Evolutionary conservation across 73 alveolate species (phyloP), one percentile per base, ranked within the genome.

Genomic region (Loxodes magnus): DNA sequence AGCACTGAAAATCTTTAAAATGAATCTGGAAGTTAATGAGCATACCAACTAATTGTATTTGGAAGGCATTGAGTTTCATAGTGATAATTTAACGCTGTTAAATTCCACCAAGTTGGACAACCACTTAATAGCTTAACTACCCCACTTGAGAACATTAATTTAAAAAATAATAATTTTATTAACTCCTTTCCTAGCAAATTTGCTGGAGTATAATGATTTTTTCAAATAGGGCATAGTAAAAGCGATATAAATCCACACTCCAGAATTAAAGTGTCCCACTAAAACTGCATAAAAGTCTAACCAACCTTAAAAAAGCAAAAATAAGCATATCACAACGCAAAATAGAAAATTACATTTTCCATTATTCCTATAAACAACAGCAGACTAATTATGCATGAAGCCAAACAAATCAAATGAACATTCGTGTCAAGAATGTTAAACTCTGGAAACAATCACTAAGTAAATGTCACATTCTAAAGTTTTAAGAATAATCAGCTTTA

Each of bases 101-200:
- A 44, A 2, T 67, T 67, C 93, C 96, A 85, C 93, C 96, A 85
- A 0, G 96, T 85, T 15, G 79, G 77, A 44, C 96, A 85, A 22
- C 55, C 59, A n/a, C 72, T 35, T 38, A 56, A 28, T n/a, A 82
- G 48, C 51, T 82, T 82, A 1, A 78, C 85, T 12, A 76, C 35
- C 25, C 95, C 95, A 66, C 89, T 66, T 7, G 80, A 75, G 36
- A 77, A 71, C 70, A 77, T 77, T 5, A 76, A 71, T 66, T 85
- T 82, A 41, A 82, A 78, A 14, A 60, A 43, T 1, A 82, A 64
- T 77, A 77, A 82, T 72, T 80, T 56, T 0, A 77, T 5, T 25
- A 77, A 30, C 48, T 82, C 91, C 66, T 81, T 77, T 24, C 54
- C 56, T n/a, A n/a, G 2, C 50, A 25, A 10, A 61, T 28, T 0